Evolutionary conservation across 164 flowering plant genomes (phyloP).

Genomic region (Vitis labrusca): DNA sequence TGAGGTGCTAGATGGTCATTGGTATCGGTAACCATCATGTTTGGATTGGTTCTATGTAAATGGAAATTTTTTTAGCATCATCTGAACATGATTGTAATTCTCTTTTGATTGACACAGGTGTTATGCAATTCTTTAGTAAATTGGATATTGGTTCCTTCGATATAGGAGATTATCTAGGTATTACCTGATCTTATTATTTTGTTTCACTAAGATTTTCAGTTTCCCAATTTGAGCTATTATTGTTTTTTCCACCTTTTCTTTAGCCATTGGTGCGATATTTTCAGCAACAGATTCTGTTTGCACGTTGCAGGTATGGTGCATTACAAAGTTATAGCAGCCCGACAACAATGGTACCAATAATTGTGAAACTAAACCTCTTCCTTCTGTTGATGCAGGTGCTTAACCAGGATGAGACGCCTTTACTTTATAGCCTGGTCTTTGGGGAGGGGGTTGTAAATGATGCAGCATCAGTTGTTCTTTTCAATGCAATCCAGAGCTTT

Average conservation of each 20-base stretch:
- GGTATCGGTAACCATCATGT: not conserved
- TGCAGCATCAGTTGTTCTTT: constrained; percentile 91
- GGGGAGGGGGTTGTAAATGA: constrained; percentile 95
- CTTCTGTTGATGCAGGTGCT: constrained; percentile 54
- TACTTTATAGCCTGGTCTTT: constrained; percentile 84
- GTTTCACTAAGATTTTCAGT: not conserved
- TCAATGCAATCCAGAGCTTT: constrained; percentile 79
- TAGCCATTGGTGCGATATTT: constrained; percentile 90
- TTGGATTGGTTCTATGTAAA: not conserved
- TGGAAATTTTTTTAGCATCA: not conserved
- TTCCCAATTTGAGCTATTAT: constrained; percentile 9
- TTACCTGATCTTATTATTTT: not conserved
- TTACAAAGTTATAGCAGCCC: not conserved
- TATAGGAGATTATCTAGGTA: constrained; percentile 56
- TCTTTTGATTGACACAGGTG: constrained; percentile 38
- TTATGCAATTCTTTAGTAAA: constrained; percentile 31
- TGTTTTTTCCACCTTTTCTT: constrained; percentile 5
- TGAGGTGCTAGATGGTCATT: not conserved
- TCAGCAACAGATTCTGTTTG: constrained; percentile 94
- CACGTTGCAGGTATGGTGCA: constrained; percentile 69
- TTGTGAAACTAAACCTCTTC: constrained; percentile 3
- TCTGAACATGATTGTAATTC: not conserved
- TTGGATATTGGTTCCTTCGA: constrained; percentile 51
- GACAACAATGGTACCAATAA: not conserved
- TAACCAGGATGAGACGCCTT: constrained; percentile 84